phyloP scores from a whole-genome alignment of 345 rosid genomes.

The Lumnitzera racemosa region DNA sequence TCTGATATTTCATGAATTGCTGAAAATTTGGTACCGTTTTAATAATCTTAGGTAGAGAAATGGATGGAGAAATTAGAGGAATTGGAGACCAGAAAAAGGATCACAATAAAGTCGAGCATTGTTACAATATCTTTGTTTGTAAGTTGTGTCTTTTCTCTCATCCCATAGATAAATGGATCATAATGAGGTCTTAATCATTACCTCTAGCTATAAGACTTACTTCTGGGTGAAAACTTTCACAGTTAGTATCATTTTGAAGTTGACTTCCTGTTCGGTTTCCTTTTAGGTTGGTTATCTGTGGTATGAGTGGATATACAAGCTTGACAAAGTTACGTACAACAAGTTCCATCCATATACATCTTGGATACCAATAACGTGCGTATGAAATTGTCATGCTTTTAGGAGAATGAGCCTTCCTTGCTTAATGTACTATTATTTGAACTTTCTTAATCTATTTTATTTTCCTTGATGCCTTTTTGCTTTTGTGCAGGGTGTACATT shows the following conservation, averaged over 20 bases:
- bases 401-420: background rate
- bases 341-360: conserved; percentile 96
- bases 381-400: conserved; percentile 4
- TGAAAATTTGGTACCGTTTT: conserved; percentile 8
- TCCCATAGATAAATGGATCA: background rate
- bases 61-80: conserved; percentile 99
- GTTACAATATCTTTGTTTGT: conserved; percentile 47
- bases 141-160: conserved; percentile 24
- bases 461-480: background rate
- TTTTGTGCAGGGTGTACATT: conserved; percentile 66
- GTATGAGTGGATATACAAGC: conserved; percentile 87
- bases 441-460: background rate
- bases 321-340: conserved; percentile 89
- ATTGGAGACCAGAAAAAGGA: conserved; percentile 60
- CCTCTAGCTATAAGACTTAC: background rate
- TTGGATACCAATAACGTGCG: conserved; percentile 99
- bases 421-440: background rate
- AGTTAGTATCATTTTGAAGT: background rate
- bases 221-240: background rate
- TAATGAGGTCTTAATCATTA: background rate
- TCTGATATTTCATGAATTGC: conserved; percentile 5
- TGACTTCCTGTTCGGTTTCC: background rate
- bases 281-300: conserved; percentile 84
- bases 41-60: conserved; percentile 66
- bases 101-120: conserved; percentile 53